Percentiles rank a stretch among this genome's conserved stretches.
Conservation (phyloP, 1,284 basidiomycete species). For the Cerioporus squamosus region DNA sequence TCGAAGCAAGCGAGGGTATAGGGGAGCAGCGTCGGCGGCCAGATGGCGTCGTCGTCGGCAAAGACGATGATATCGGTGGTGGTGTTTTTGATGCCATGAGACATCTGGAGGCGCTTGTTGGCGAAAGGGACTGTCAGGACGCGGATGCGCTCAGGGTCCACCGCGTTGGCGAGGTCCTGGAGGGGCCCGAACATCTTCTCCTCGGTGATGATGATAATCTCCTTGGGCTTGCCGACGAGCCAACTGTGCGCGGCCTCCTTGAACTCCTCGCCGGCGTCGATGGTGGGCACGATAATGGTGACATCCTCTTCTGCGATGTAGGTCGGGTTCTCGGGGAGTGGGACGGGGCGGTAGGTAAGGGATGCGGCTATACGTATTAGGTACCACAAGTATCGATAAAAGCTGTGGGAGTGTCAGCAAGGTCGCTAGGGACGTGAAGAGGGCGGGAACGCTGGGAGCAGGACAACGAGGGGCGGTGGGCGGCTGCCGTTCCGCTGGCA, state of each 20-base stretch:
- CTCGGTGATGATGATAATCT: conserved; percentile 93
- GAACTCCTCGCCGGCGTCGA: conserved; percentile 94
- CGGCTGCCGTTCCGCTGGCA: too few relatives aligned
- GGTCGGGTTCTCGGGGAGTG: conserved; percentile 85
- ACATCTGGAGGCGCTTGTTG: conserved; percentile 93
- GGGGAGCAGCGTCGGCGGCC: conserved; percentile 87
- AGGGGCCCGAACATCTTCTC: conserved; percentile 87
- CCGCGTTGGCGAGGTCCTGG: conserved; percentile 84
- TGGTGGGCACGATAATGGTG: conserved; percentile 93
- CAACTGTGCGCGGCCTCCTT: conserved; percentile 90
- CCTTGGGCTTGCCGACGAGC: conserved; percentile 89
- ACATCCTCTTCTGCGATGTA: conserved; percentile 91
- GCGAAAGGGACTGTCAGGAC: conserved; percentile 91
- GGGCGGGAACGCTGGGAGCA: neutral
- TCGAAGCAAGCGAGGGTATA: conserved; percentile 91
- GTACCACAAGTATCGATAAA: conserved; percentile 92
- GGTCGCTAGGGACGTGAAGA: neutral
- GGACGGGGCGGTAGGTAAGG: conserved; percentile 83
- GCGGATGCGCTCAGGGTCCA: conserved; percentile 82
- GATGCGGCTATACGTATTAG: conserved; percentile 80
- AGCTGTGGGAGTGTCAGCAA: conserved; percentile 45
- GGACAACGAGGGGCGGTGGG: too few relatives aligned
- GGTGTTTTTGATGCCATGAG: conserved; percentile 86
- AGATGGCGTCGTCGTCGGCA: conserved; percentile 93
- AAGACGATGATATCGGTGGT: conserved; percentile 96